Evolutionary conservation across 257 asterid genomes (phyloP), one percentile per base, ranked within the genome.

Genomic region (Fraxinus excelsior): DNA sequence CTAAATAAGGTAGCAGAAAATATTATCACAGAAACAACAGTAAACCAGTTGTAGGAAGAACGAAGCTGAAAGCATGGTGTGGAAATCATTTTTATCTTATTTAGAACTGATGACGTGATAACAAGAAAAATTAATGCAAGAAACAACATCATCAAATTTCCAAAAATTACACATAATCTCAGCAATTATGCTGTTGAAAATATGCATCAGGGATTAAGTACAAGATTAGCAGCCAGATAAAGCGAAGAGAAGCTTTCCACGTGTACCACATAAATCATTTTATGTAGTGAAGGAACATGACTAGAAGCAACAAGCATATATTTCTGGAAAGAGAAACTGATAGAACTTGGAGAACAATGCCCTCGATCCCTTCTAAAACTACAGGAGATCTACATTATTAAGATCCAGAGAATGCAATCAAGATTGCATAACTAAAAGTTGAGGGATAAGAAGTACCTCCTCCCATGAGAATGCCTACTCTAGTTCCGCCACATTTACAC

Each of bases 401-500:
- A 31, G 31, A 58, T 34, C 23, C 37, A 44, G 62, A n/a, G 7
- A 49, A 56, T 14, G 70, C 11, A 11, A 34, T 12, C 29, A 76
- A 81, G 71, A 21, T 37, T 62, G 77, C 73, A 62, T 12, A 21
- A 66, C 31, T 4, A 58, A 46, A 4, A 14, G 18, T 25, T 16
- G 25, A 56, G 67, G 32, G 68, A 9, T 2, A 25, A 76, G 23
- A 28, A 35, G 74, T 86, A 91, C 96, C 96, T 88, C 96, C 96
- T 88, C 84, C 94, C 58, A 88, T 40, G 67, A 91, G 91, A 81
- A 82, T 53, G 76, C 87, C 82, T 5, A 86, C 49, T 84, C 83
- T 89, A 37, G 81, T 66, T 60, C 85, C 76, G 16, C 88, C 84
- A 42, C 91, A 91, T 77, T 51, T 78, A 53, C 85, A 80, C 16